These are phyloP conservation scores for Mycena sp. DNA, from an alignment of 1,284 basidiomycete genomes.

Conservation along the genomic window DNA sequence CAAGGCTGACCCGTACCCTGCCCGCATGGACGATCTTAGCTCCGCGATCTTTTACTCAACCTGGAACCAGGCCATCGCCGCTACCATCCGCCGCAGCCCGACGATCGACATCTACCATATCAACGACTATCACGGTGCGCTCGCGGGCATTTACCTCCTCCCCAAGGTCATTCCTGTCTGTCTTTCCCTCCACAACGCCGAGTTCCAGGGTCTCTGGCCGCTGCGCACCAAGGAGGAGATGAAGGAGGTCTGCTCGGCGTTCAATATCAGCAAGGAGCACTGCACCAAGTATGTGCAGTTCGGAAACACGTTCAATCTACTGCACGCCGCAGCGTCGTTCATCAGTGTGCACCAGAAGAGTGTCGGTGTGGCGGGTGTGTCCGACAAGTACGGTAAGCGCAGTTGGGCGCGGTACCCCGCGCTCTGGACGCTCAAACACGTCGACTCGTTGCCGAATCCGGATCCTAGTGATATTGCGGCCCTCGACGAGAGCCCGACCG, in stretches of 20 bases:
- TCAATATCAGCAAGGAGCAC: constrained; percentile 94
- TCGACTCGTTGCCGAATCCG: constrained; percentile 93
- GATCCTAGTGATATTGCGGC: constrained; percentile 94
- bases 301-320: constrained; percentile 94
- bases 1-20: constrained; percentile 92
- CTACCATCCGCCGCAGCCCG: constrained; percentile 84
- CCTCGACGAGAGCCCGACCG: constrained; percentile 80
- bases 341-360: constrained; percentile 93
- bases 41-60: constrained; percentile 97
- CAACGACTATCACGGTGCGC: constrained; percentile 93
- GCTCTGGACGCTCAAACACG: constrained; percentile 93
- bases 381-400: constrained; percentile 95
- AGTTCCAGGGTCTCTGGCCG: constrained; percentile 96
- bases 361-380: constrained; percentile 92
- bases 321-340: constrained; percentile 91
- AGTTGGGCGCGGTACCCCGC: constrained; percentile 95
- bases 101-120: constrained; percentile 91
- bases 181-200: constrained; percentile 94
- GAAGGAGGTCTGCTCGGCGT: constrained; percentile 96
- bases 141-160: constrained; percentile 89
- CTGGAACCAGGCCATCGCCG: constrained; percentile 95
- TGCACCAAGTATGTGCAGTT: constrained; percentile 97
- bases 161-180: constrained; percentile 91
- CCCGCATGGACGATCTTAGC: constrained; percentile 94
- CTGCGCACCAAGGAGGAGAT: constrained; percentile 95